A percentile compares a stretch with the other conserved stretches of the same genome.
Conservation (phyloP, 225 moss, liverwort and hornwort species). For the Thuidium tamariscinum region DNA sequence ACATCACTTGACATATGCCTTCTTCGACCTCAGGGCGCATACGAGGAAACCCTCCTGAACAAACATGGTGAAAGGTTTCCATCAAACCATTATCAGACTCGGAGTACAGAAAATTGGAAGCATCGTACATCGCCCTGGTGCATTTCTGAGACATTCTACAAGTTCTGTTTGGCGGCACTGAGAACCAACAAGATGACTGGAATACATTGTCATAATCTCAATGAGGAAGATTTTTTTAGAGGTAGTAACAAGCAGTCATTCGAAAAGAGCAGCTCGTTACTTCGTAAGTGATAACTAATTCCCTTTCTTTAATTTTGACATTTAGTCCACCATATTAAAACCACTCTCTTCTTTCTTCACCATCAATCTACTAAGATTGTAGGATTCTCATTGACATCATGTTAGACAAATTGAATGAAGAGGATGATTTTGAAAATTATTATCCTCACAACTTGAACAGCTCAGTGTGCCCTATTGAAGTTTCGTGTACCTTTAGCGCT, state of each 20-base stretch:
- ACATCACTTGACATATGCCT: slow-evolving; percentile 80
- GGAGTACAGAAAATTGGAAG: neutral
- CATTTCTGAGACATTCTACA: neutral
- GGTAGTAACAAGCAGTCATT: neutral
- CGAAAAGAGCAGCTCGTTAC: neutral
- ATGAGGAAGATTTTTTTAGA: neutral
- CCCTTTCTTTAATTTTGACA: neutral
- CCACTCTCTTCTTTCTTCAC: neutral
- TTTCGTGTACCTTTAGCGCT: neutral
- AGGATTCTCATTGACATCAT: neutral
- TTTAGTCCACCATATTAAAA: neutral
- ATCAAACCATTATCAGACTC: neutral
- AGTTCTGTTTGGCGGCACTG: neutral
- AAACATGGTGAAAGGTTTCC: neutral
- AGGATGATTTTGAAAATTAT: neutral
- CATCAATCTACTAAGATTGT: neutral
- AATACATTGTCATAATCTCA: neutral
- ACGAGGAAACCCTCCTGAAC: slow-evolving; percentile 33
- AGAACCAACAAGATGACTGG: neutral
- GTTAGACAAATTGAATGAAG: neutral
- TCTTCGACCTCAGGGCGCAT: slow-evolving; percentile 54
- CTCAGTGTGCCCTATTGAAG: neutral
- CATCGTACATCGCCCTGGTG: neutral
- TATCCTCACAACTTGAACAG: neutral
- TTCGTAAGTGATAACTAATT: neutral